Percentiles rank a stretch among this genome's conserved stretches.
Evolutionary conservation across 371 early-diverging fungal species (phyloP).

Genomic region (Apophysomyces variabilis): DNA sequence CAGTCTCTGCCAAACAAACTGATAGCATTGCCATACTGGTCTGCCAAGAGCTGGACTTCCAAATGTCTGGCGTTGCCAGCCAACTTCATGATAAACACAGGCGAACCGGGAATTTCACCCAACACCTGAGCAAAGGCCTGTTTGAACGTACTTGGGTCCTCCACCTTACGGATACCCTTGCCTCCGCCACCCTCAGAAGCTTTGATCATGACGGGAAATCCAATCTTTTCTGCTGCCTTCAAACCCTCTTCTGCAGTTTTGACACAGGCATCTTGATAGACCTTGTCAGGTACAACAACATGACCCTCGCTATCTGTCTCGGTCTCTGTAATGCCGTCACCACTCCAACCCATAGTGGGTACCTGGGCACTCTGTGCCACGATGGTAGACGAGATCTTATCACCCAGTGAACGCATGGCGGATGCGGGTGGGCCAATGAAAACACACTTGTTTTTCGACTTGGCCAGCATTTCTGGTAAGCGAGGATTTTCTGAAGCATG

Average conservation of each 20-base stretch:
- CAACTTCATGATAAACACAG: slow-evolving; percentile 96
- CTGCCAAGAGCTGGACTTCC: slow-evolving; percentile 97
- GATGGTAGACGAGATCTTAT: slow-evolving; percentile 98
- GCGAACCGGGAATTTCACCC: slow-evolving; percentile 95
- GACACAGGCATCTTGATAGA: slow-evolving; percentile 83
- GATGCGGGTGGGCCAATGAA: slow-evolving; percentile 99
- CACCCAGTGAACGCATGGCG: slow-evolving; percentile 98
- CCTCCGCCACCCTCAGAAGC: slow-evolving; percentile 99
- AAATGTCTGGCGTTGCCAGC: slow-evolving; percentile 96
- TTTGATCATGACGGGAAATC: slow-evolving; percentile 99
- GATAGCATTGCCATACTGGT: slow-evolving; percentile 96
- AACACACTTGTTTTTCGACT: slow-evolving; percentile 78
- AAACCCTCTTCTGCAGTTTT: slow-evolving; percentile 80
- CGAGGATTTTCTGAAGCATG: slow-evolving; percentile 99
- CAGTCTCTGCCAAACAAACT: slow-evolving; percentile 99
- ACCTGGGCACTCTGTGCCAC: slow-evolving; percentile 97
- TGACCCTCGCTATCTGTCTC: slow-evolving; percentile 68
- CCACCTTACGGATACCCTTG: slow-evolving; percentile 97
- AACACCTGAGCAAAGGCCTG: slow-evolving; percentile 85
- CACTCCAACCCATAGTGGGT: slow-evolving; percentile 96
- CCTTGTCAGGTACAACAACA: slow-evolving; percentile 80
- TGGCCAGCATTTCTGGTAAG: slow-evolving; percentile 89
- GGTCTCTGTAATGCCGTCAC: slow-evolving; percentile 82
- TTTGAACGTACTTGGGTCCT: slow-evolving; percentile 72
- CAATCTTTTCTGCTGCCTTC: slow-evolving; percentile 83